Evolutionary conservation across 2,329 filamentous ascomycete species (phyloP), one percentile per base, ranked within the genome.

Genomic region (Paramyrothecium sp.): DNA sequence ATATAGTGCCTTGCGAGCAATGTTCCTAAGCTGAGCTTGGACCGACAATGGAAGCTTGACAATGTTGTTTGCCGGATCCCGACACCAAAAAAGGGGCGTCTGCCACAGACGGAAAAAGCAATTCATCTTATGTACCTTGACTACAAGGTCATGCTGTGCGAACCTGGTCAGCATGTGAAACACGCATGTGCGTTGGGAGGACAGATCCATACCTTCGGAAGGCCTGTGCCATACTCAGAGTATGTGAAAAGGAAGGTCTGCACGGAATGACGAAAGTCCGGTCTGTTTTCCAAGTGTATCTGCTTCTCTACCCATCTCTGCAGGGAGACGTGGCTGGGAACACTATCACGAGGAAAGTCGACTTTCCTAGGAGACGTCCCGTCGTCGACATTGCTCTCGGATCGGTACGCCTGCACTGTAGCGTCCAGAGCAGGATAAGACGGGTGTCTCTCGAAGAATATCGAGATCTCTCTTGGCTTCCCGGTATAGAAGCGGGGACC

Each of bases 21-120:
- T 74, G 56, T 68, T 68, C 20, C 74, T 70, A 55, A 78, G 63
- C 57, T 75, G 72, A 19, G 73, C 73, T 56, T 77, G 74, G 23
- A 76, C 73, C 20, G 73, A 74, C n/a, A 73, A 60, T 7, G 75
- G 75, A 3, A 78, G 67, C 10, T 61, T 69, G 49, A 67, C 68
- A 38, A 74, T 61, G 51, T 73, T 75, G 50, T 74, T 73, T 54
- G 67, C 66, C 2, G 73, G 73, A 56, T 73, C 73, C 21, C 69
- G 69, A 61, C 73, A 80, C 62, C 69, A 73, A 58, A 81, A 80
- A 1, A 69, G 69, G 7, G 70, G 67, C 19, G 75, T 74, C 56
- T 74, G 75, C 78, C 75, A 81, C 60, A 82, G 79, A 58, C 71
- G 75, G 65, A 80, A 81, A 71, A 81, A 77, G 67, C 77, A 80